Base-by-base conservation (phyloP, 2,329 filamentous ascomycete species). In the Cordyceps tenuipes region DNA sequence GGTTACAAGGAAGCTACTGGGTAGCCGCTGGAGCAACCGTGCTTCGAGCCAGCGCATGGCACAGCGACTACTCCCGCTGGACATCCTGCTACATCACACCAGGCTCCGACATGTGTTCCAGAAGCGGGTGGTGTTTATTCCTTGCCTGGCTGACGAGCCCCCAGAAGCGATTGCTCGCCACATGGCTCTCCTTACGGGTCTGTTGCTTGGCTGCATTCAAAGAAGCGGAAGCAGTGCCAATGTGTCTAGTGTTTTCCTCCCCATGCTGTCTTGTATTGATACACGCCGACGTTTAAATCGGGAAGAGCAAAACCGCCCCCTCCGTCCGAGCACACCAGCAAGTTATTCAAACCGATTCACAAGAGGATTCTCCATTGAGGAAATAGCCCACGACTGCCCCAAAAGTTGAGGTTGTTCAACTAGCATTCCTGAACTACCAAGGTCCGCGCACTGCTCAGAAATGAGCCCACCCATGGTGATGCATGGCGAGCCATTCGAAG, bases 401-500 rank as follows among this genome's bases (percentile, higher is more conserved):
- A 12, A 51, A 36, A 4, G 36, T 58, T 49, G 44, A 21, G 21
- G 49, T 36, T 51, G 31, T 52, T 50, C 47, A 51, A 51, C 56
- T 58, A 51, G 36, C 39, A 26, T 50, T 58, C 47, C 56, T 58
- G 56, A 51, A 44, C 56, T 58, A 59, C 49, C 47, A 39, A 53
- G 39, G n/a, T 52, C 41, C 57, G 26, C 21, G 29, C n/a, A 19
- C 26, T 29, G 41, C 5, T 51, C 47, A 15, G 53, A 29, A 15
- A 47, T 15, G 29, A 10, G 29, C 19, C 39, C 41, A 8, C 15
- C 48, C 10, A 46, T 53, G 13, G 21, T 41, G 39, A 43, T 31
- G 26, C 29, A 13, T 34, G 57, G 57, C 36, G 48, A 53, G 41
- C 39, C 41, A 47, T 43, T 21, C 10, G 57, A 12, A 36, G 57